Base-by-base conservation (phyloP, 2,329 filamentous ascomycete genomes). In the Aphanocladium album region DNA sequence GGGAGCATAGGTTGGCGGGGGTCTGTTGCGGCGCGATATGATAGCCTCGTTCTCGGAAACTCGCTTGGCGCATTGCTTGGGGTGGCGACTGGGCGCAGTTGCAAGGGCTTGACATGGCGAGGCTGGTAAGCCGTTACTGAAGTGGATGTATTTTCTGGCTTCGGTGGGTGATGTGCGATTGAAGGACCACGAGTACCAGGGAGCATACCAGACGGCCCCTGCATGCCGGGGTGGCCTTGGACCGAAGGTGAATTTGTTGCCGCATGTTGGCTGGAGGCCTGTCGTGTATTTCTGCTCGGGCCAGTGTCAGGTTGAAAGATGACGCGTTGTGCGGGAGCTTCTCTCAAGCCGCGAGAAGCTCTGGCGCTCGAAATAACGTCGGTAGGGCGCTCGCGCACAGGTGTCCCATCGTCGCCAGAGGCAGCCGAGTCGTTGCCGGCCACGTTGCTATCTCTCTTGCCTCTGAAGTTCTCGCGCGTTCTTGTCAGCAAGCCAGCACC, bases 231-330 rank as follows among this genome's bases (percentile, higher is more conserved):
- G 62, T 72, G 74, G 37, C 79, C 73, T n/a, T 54, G 51, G 16
- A 41, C 69, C 62, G 60, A 65, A 67, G 47, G 67, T 67, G 49
- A 60, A 35, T 67, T 67, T 53, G 62, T 65, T 16, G 68, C 37
- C 66, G 68, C 61, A 60, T 81, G 75, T 21, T 83, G 79, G 35
- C 74, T 76, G 30, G 79, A 77, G 25, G 79, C 71, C 65, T 89
- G 84, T 58, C 89, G 83, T 8, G 82, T 84, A 66, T 86, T 82
- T 64, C 90, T 83, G 16, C 82, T 78, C 3, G 88, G 79, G 11
- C 83, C 83, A 2, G 87, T 86, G 67, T 96, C 91, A 33, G 91
- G 91, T 70, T 95, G 90, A 73, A 93, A 96, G 56, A 95, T 87
- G 57, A 93, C 86, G 64, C 91, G 83, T 70, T 93, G 91, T 1